These are phyloP conservation scores for Penicillium brevicompactum DNA, from an alignment of 2,329 filamentous ascomycete species.

Conservation along the genomic window DNA sequence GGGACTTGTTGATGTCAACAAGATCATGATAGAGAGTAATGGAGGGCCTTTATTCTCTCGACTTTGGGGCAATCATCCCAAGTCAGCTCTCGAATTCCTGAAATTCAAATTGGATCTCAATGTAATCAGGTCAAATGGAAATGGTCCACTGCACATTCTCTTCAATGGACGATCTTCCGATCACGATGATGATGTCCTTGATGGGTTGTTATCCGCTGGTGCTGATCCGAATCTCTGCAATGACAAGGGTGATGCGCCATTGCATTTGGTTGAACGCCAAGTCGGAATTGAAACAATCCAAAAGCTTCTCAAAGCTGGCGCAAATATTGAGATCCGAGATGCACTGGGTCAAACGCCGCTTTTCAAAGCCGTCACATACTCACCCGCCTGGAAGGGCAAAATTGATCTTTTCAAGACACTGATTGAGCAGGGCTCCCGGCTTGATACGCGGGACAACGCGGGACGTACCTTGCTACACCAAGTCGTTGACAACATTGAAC, in stretches of 20 bases:
- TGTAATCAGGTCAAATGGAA: neutral
- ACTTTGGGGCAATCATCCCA: neutral
- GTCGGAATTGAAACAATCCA: too few relatives aligned
- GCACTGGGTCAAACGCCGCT: constrained; percentile 4
- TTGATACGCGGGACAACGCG: constrained; percentile 14
- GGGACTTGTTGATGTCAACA: constrained; percentile 2
- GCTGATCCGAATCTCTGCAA: constrained; percentile 11
- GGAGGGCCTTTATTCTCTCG: neutral
- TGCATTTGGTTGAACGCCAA: neutral
- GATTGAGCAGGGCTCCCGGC: neutral
- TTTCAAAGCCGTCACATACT: neutral
- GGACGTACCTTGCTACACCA: constrained; percentile 11
- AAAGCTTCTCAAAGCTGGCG: neutral
- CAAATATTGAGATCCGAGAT: constrained; percentile 7
- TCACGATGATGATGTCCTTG: neutral
- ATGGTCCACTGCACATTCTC: neutral
- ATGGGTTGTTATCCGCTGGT: constrained; percentile 7
- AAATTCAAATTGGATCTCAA: constrained; percentile 5
- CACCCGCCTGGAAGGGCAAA: too few relatives aligned
- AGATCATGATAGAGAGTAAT: neutral
- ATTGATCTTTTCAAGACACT: neutral
- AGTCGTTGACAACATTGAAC: neutral
- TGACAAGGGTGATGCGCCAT: constrained; percentile 1
- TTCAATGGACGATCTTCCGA: neutral
- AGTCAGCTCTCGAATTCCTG: neutral